These are phyloP conservation scores for Garcia nutans DNA, from an alignment of 345 rosid species.

Conservation along the genomic window DNA sequence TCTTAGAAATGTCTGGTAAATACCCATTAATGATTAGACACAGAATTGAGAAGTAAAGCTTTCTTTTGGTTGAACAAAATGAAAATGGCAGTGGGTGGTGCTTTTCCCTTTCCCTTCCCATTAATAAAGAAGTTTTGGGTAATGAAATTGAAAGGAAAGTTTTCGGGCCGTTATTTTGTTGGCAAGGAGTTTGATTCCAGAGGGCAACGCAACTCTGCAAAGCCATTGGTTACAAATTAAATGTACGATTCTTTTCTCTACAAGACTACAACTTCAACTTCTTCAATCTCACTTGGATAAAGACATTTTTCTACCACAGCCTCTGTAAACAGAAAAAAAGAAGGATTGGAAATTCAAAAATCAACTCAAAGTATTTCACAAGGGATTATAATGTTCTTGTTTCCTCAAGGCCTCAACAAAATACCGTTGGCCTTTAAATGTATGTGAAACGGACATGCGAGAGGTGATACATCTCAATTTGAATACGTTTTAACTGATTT, in stretches of 20 bases:
- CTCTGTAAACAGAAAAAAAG: too few species aligned
- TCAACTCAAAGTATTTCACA: too few species aligned
- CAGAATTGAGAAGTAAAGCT: constrained; percentile 46
- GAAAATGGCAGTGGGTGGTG: background rate
- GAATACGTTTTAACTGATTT: too few species aligned
- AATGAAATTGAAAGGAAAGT: constrained; percentile 3
- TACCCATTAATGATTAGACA: constrained; percentile 47
- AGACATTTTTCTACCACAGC: too few species aligned
- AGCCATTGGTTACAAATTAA: constrained; percentile 12
- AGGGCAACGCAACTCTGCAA: constrained; percentile 12
- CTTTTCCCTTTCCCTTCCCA: constrained; percentile 2
- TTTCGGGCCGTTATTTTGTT: background rate
- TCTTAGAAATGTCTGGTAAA: constrained; percentile 27
- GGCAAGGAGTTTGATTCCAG: background rate
- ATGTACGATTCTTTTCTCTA: background rate
- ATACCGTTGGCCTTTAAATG: too few species aligned
- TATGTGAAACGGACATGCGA: too few species aligned
- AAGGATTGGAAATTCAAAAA: too few species aligned
- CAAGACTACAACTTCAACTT: background rate
- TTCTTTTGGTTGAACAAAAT: constrained; percentile 48
- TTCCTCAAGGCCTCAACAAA: too few species aligned
- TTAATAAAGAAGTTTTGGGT: constrained; percentile 11
- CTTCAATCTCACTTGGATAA: too few species aligned
- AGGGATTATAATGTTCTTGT: too few species aligned
- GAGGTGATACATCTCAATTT: too few species aligned